phyloP scores from a whole-genome alignment of 768 basidiomycete genomes.

The Gymnopilus dilepis region DNA sequence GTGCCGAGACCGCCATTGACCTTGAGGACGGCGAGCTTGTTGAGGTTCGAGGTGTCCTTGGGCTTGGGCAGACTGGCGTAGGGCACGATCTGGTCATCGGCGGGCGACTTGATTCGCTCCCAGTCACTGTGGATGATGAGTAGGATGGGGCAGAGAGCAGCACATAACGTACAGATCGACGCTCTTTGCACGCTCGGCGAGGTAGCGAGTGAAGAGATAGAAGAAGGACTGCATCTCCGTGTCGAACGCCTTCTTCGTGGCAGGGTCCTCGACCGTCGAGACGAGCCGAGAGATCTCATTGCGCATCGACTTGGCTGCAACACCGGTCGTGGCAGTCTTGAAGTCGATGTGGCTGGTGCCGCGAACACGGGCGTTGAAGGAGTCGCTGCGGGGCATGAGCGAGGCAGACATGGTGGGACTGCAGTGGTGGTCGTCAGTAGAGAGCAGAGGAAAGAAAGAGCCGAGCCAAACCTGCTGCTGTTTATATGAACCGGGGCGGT shows the following conservation, averaged over 20 bases:
- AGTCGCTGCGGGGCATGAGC: constrained; percentile 66
- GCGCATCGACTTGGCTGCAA: constrained; percentile 95
- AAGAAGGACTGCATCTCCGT: constrained; percentile 97
- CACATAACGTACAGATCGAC: constrained; percentile 74
- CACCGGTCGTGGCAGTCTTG: constrained; percentile 96
- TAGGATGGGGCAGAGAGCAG: constrained; percentile 4
- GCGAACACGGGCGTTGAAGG: constrained; percentile 73
- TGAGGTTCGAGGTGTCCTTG: constrained; percentile 68
- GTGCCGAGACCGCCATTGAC: constrained; percentile 94
- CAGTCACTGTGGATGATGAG: constrained; percentile 62
- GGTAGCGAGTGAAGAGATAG: constrained; percentile 94
- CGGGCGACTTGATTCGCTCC: constrained; percentile 89
- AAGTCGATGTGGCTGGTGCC: constrained; percentile 90
- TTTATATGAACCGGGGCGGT: constrained; percentile 64
- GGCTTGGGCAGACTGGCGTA: constrained; percentile 74
- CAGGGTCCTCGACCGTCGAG: constrained; percentile 76
- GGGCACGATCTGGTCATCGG: constrained; percentile 83
- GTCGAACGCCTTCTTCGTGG: constrained; percentile 91
- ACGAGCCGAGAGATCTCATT: constrained; percentile 97
- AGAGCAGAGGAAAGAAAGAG: constrained; percentile 23
- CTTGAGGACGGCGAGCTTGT: constrained; percentile 95
- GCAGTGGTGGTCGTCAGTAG: constrained; percentile 19
- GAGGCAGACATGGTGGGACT: constrained; percentile 57
- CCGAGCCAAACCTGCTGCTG: constrained; percentile 43
- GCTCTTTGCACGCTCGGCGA: constrained; percentile 85